Evolutionary conservation across 192 early-diverging fungal species (phyloP).

Genomic region (Chytriomyces hyalinus): DNA sequence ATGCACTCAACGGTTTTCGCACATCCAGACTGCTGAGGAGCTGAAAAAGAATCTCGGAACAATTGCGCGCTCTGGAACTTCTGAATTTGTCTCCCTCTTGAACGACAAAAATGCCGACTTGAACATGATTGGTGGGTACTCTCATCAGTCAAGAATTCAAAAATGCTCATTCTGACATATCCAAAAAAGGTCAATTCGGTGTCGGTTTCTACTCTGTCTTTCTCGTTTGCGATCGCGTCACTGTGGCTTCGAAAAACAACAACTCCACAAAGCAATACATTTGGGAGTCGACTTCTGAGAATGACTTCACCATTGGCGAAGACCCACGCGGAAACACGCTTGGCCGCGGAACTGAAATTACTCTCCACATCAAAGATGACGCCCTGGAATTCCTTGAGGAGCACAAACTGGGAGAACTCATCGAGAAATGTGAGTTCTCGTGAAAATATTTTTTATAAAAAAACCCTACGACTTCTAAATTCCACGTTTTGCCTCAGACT

Average conservation of each 20-base stretch:
- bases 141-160: slow-evolving; percentile 14
- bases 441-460: neutral
- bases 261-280: slow-evolving; percentile 80
- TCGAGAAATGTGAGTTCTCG: slow-evolving; percentile 64
- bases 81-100: slow-evolving; percentile 81
- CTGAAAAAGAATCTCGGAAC: slow-evolving; percentile 92
- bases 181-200: slow-evolving; percentile 95
- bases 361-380: slow-evolving; percentile 87
- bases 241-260: slow-evolving; percentile 89
- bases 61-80: slow-evolving; percentile 97
- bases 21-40: slow-evolving; percentile 69
- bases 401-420: slow-evolving; percentile 65
- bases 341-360: slow-evolving; percentile 93
- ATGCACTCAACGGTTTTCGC: neutral
- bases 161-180: neutral
- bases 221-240: slow-evolving; percentile 93
- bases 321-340: slow-evolving; percentile 90
- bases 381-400: slow-evolving; percentile 82
- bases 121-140: slow-evolving; percentile 9
- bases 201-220: slow-evolving; percentile 99
- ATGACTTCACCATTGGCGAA: slow-evolving; percentile 85
- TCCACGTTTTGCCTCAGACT: slow-evolving; percentile 24
- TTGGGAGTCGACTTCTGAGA: slow-evolving; percentile 93
- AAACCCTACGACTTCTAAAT: neutral
- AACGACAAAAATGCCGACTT: slow-evolving; percentile 69